Evolutionary conservation across 176 grass and related monocot genomes (phyloP), one percentile per base, ranked within the genome.

Genomic region (Thalia dealbata): DNA sequence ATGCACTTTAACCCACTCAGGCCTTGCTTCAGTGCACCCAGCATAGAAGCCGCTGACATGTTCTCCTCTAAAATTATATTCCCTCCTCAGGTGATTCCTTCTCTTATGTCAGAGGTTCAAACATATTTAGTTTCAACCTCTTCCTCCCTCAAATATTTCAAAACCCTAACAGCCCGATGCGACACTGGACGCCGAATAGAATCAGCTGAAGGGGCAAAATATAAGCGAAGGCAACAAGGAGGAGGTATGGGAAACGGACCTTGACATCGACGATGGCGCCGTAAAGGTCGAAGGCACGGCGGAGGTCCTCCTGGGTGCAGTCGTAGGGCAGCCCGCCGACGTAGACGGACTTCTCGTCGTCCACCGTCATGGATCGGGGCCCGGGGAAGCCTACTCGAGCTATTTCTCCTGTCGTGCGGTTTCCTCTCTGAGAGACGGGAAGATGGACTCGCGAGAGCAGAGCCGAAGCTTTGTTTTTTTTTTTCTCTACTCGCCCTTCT

Each of bases 281-380:
- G 81, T 76, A 92, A 38, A 67, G 74, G 42, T 76, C 90, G 66
- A 89, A 89, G 72, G 81, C 82, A 69, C 62, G 69, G 59, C 86
- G 90, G 27, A 92, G 90, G 75, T 81, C 70, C 0, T 86, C 81
- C 76, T 92, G 86, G 58, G 82, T 77, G 69, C 83, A 84, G 50
- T 92, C 90, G 81, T 92, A 92, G 43, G 90, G 90, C 2, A 92
- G 76, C 18, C 90, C 90, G 24, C 90, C 90, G 5, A 92, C 90
- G 76, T 92, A 92, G 25, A 92, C 81, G 24, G 90, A 92, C 3
- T 82, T 92, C 30, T 84, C 90, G 78, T 92, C 90, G 73, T 89
- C 82, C 38, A 92, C 69, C 28, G 83, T 79, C 90, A 92, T 92
- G 55, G 70, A 79, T 62, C 45, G 45, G 4, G 3, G 4, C 32